Evolutionary conservation across 2,329 filamentous ascomycete species (phyloP), one percentile per base, ranked within the genome.

Genomic region (Xylariaceae sp.): DNA sequence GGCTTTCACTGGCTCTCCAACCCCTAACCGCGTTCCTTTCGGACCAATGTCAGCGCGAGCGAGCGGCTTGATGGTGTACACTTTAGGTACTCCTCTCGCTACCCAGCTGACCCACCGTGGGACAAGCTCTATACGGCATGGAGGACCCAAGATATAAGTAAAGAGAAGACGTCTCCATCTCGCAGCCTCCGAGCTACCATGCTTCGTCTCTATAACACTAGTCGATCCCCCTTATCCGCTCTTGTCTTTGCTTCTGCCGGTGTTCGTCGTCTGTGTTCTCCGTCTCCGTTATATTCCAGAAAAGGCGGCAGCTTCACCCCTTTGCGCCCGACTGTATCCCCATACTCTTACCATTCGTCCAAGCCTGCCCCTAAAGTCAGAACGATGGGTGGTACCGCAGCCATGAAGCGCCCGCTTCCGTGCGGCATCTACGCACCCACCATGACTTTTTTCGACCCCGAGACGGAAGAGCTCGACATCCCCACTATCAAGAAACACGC

Each of bases 391-490:
- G 22, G 11, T 11, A 11, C 11, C 11, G 22, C 11, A 26, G 22
- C 64, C 49, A 49, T 65, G 15, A 68, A 68, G 47, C 68, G 75
- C 44, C 74, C 83, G 49, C 78, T 94, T 41, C 84, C 85, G 34
- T 83, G 84, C 57, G 87, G 88, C 62, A 89, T 93, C 62, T 94
- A 93, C 65, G 86, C 86, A 45, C 89, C 89, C 19, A 91, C 86
- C 46, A 88, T 93, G 82, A 94, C 88, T 57, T 94, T 95, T 65
- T 95, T 95, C 72, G 73, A 91, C 66, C 75, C 84, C 6, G 77
- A 83, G 50, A 93, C 87, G 34, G 89, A 95, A 67, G 87, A 93
- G 37, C 76, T 95, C 55, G 89, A 95, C 60, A 80, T 90, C 49
- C 74, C 85, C 28, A 78, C 78, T 45, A 87, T 93, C 68, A 86